These are phyloP conservation scores for Juglanconis oblonga DNA, from an alignment of 2,329 filamentous ascomycete species.

Conservation along the genomic window DNA sequence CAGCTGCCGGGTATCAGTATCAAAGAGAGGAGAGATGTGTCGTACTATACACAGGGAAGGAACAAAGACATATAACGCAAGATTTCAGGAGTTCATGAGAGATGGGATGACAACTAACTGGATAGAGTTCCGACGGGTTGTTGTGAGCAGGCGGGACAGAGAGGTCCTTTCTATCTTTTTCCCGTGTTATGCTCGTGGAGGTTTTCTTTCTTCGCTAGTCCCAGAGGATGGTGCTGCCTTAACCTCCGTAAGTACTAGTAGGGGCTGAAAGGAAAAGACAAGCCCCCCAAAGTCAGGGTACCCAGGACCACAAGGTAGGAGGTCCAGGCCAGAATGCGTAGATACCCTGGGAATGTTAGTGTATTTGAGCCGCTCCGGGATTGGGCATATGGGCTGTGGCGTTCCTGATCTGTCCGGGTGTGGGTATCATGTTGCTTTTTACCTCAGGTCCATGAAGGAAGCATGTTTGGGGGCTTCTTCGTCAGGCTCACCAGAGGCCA, in stretches of 20 bases:
- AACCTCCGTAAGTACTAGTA: constrained; percentile 13
- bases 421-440: constrained; percentile 4
- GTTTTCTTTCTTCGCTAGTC: constrained; percentile 9
- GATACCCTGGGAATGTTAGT: constrained; percentile 17
- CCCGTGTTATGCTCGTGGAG: background rate
- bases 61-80: background rate
- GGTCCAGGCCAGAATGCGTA: constrained; percentile 1
- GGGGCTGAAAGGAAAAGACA: constrained; percentile 17
- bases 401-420: constrained; percentile 9
- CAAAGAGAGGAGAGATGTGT: background rate
- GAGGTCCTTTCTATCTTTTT: constrained; percentile 4
- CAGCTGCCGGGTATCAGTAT: background rate
- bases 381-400: constrained; percentile 16
- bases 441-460: background rate
- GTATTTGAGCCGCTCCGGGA: constrained; percentile 10
- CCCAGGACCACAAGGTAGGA: constrained; percentile 10
- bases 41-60: background rate
- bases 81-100: background rate
- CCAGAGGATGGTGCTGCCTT: constrained; percentile 4
- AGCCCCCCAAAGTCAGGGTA: constrained; percentile 10
- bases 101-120: background rate
- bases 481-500: background rate
- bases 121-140: background rate
- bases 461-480: background rate
- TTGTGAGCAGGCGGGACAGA: constrained; percentile 3